Conservation (phyloP, 2,329 filamentous ascomycete genomes). For the Lachnellula willkommii region DNA sequence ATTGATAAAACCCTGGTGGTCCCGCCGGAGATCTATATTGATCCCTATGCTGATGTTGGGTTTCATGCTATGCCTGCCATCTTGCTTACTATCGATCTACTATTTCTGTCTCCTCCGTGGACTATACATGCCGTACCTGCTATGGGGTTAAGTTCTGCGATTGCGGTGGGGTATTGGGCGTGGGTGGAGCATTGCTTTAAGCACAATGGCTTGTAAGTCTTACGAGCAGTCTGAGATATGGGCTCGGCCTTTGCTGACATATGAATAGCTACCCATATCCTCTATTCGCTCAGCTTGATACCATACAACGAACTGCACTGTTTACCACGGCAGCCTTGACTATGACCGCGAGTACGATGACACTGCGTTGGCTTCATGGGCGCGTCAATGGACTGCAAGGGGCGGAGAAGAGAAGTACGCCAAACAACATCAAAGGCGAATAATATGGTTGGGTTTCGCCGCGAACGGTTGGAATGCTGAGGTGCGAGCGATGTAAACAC, state of each 20-base stretch:
- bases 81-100: slow-evolving; percentile 57
- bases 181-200: slow-evolving; percentile 71
- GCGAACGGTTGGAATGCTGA: no score
- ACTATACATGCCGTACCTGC: slow-evolving; percentile 56
- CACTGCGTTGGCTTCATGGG: slow-evolving; percentile 65
- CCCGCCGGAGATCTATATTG: slow-evolving; percentile 51
- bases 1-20: slow-evolving; percentile 48
- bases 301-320: slow-evolving; percentile 59
- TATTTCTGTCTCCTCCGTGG: slow-evolving; percentile 70
- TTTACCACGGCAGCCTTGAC: slow-evolving; percentile 65
- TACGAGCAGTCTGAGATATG: not conserved
- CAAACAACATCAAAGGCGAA: slow-evolving; percentile 25
- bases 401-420: slow-evolving; percentile 30
- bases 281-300: slow-evolving; percentile 65
- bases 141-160: slow-evolving; percentile 49
- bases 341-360: slow-evolving; percentile 65
- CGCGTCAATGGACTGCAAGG: slow-evolving; percentile 55
- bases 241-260: slow-evolving; percentile 4
- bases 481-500: no score
- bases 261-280: slow-evolving; percentile 76
- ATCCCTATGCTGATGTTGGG: slow-evolving; percentile 53
- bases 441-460: slow-evolving; percentile 2
- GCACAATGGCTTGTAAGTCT: slow-evolving; percentile 58
- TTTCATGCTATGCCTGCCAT: slow-evolving; percentile 64
- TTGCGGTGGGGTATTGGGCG: slow-evolving; percentile 67